Conservation (phyloP, 495 filamentous ascomycete genomes). For the Trypethelium eluteriae region DNA sequence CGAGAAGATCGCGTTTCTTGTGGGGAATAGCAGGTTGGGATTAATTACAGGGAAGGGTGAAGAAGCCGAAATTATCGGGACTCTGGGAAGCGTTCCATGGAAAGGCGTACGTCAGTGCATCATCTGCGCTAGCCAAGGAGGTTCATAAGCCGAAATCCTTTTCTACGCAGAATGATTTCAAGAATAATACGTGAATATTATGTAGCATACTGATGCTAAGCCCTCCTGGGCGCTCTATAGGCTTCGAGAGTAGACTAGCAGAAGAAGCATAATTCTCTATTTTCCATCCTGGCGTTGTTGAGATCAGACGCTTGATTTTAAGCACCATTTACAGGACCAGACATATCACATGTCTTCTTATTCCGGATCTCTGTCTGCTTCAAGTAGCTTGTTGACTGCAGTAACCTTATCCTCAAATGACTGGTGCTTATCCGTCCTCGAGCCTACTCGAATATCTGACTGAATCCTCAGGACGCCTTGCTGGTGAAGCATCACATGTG, state of each 20-base stretch:
- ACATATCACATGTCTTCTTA: neutral
- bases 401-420: slow-evolving; percentile 58
- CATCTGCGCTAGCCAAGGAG: neutral
- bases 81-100: neutral
- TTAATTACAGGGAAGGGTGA: neutral
- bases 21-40: neutral
- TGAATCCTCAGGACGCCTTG: slow-evolving; percentile 78
- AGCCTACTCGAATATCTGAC: slow-evolving; percentile 79
- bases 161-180: too few species aligned
- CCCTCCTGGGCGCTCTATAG: too few species aligned
- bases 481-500: slow-evolving; percentile 74
- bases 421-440: slow-evolving; percentile 66
- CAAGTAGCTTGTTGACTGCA: slow-evolving; percentile 53
- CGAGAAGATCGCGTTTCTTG: neutral
- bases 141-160: neutral
- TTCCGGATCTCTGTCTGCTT: slow-evolving; percentile 32
- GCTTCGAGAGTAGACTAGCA: too few species aligned
- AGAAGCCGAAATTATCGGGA: slow-evolving; percentile 7
- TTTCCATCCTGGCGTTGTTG: too few species aligned
- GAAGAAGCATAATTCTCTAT: too few species aligned
- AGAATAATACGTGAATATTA: too few species aligned
- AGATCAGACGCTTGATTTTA: neutral
- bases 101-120: neutral
- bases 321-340: too few species aligned
- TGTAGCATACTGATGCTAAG: too few species aligned